phyloP scores from a whole-genome alignment of 2,329 filamentous ascomycete genomes.

The Didymella segeticola region DNA sequence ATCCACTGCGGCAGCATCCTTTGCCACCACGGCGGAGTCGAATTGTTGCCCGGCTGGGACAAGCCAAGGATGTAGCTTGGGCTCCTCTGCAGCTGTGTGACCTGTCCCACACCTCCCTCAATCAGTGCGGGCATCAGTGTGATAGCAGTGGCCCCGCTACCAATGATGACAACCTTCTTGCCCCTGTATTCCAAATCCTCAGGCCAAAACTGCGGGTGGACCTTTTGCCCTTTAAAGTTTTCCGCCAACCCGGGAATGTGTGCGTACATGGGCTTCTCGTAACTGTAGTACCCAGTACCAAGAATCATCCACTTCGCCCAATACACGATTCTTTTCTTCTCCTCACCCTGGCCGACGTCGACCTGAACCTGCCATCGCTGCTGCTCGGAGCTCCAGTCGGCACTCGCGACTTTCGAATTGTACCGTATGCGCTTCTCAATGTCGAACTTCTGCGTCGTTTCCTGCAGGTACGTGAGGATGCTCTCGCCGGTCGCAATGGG shows the following conservation, averaged over 20 bases:
- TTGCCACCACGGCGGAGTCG: conserved; percentile 44
- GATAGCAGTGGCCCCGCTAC: conserved; percentile 79
- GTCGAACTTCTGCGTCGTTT: conserved; percentile 52
- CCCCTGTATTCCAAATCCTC: conserved; percentile 68
- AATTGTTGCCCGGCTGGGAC: conserved; percentile 50
- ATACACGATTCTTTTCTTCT: conserved; percentile 46
- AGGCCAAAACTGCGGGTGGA: conserved; percentile 82
- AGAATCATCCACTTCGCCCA: conserved; percentile 61
- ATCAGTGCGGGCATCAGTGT: conserved; percentile 76
- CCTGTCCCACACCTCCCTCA: conserved; percentile 64
- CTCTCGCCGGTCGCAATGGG: conserved; percentile 55
- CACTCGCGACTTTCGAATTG: conserved; percentile 50
- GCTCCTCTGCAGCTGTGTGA: conserved; percentile 83
- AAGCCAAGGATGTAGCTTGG: conserved; percentile 68
- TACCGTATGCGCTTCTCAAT: conserved; percentile 56
- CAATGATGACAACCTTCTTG: conserved; percentile 76
- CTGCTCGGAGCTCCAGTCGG: conserved; percentile 55
- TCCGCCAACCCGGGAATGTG: conserved; percentile 69
- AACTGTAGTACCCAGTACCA: conserved; percentile 77
- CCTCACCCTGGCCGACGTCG: conserved; percentile 28
- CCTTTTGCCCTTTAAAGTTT: conserved; percentile 66
- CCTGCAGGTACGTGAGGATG: conserved; percentile 54
- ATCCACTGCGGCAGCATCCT: conserved; percentile 57
- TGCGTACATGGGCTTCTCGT: conserved; percentile 66
- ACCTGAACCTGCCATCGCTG: conserved; percentile 55